Percentiles rank a stretch among this genome's conserved stretches.
Evolutionary conservation across 129 eudicot species (phyloP).

Genomic region (Flaveria ramosissima): DNA sequence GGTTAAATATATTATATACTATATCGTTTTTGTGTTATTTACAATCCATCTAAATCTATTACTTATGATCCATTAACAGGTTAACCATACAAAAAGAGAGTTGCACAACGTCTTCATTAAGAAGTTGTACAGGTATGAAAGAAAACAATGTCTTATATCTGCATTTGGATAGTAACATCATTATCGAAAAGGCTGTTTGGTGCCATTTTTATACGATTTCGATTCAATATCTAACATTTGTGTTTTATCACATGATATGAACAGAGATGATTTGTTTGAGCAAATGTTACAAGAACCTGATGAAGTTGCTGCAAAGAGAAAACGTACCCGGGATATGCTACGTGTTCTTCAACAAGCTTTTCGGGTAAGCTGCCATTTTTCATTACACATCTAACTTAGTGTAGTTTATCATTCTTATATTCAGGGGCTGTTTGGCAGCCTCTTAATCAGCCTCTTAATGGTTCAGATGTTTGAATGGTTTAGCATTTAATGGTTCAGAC

Average conservation of each 20-base stretch:
- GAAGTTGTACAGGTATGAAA: constrained; percentile 76
- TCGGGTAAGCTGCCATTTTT: constrained; percentile 48
- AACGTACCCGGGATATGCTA: constrained; percentile 77
- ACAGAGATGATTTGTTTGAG: constrained; percentile 89
- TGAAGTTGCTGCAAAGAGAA: constrained; percentile 81
- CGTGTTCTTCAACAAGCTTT: constrained; percentile 97
- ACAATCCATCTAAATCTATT: constrained; percentile 4
- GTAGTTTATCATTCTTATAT: background rate
- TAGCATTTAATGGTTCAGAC: too few relatives aligned
- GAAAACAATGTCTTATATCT: background rate
- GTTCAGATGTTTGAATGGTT: too few relatives aligned
- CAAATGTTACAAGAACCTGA: constrained; percentile 98
- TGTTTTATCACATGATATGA: background rate
- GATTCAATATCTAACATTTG: background rate
- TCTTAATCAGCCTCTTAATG: too few relatives aligned
- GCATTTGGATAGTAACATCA: background rate
- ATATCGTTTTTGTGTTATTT: background rate
- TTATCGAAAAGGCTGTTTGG: background rate
- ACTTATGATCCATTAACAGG: constrained; percentile 53
- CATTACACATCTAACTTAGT: background rate
- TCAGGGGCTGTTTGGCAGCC: too few relatives aligned
- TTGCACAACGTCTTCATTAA: constrained; percentile 91
- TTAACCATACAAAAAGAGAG: constrained; percentile 93
- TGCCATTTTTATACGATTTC: background rate
- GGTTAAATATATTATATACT: constrained; percentile 12